Percentiles rank a stretch among this genome's conserved stretches.
Evolutionary conservation across 176 grass and related monocot genomes (phyloP).

Genomic region (Aegilops sharonensis): DNA sequence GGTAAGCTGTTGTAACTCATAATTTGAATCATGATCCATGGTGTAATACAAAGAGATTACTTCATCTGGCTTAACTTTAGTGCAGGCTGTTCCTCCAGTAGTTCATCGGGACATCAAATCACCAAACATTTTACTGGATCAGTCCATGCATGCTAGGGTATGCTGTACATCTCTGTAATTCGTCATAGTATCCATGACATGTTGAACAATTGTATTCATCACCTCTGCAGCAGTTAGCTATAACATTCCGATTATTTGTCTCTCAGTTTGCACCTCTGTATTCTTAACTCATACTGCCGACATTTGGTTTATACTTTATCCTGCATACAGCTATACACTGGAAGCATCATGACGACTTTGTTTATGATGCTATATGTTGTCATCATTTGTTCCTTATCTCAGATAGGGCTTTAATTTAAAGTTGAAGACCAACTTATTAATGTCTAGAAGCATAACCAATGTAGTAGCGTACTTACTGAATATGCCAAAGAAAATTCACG

Average conservation of each 20-base stretch:
- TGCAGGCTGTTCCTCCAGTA: constrained; percentile 91
- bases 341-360: background rate
- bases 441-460: background rate
- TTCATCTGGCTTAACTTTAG: constrained; percentile 39
- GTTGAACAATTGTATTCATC: constrained; percentile 8
- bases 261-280: background rate
- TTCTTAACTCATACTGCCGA: background rate
- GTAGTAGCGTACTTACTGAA: background rate
- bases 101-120: constrained; percentile 94
- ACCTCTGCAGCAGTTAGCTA: background rate
- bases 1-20: constrained; percentile 48
- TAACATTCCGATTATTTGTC: background rate
- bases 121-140: constrained; percentile 90
- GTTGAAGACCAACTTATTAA: background rate
- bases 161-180: constrained; percentile 27
- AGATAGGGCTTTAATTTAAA: background rate
- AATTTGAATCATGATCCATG: constrained; percentile 4
- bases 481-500: background rate
- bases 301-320: constrained; percentile 16
- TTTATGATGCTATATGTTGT: background rate
- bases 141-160: constrained; percentile 90
- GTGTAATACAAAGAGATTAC: background rate
- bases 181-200: background rate
- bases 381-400: background rate
- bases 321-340: constrained; percentile 10